These are phyloP conservation scores for Angomonas ambiguus DNA, from an alignment of 208 protist species.

Conservation along the genomic window DNA sequence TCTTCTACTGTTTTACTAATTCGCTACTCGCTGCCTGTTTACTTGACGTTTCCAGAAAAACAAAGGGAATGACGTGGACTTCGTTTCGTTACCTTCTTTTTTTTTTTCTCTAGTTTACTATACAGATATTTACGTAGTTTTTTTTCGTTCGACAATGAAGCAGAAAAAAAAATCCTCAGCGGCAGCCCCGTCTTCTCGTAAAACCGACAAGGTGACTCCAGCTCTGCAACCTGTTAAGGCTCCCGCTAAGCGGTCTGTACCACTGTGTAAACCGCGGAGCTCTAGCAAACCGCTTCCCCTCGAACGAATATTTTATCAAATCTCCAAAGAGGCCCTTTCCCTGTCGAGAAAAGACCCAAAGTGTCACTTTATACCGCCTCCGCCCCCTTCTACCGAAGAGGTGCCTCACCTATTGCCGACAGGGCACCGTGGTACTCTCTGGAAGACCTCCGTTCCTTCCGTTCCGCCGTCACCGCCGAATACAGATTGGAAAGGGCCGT, in stretches of 20 bases:
- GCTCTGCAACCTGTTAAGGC: no score
- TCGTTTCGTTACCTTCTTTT: constrained; percentile 7
- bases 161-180: no score
- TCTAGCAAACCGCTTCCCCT: background rate
- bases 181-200: no score
- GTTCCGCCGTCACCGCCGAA: background rate
- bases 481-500: background rate
- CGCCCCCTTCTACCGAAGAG: no score
- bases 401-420: no score
- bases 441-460: background rate
- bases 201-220: no score
- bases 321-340: background rate
- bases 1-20: background rate
- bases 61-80: background rate
- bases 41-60: background rate
- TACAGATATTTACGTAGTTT: no score
- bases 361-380: background rate
- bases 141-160: no score
- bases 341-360: background rate
- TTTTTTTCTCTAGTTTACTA: no score
- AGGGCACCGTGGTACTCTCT: no score
- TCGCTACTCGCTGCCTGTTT: background rate
- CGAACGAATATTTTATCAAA: background rate
- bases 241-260: no score
- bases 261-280: no score